Evolutionary conservation across 129 eudicot genomes (phyloP).

Genomic region (Ambrosia trifida): DNA sequence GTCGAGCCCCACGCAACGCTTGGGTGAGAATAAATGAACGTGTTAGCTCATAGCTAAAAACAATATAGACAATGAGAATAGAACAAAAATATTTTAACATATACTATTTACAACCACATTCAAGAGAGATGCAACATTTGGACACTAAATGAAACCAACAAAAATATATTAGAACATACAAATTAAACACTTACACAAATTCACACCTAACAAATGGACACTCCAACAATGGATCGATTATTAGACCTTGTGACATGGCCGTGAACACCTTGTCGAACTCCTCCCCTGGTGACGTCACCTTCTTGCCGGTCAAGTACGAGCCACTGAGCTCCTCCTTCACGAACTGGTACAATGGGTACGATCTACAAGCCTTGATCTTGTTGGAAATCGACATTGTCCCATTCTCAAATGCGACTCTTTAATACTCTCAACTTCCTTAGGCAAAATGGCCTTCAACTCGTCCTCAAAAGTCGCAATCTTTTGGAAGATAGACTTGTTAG

Average conservation of each 20-base stretch:
- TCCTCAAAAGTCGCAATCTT: constrained; percentile 54
- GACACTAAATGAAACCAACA: too few relatives aligned
- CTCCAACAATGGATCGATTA: constrained; percentile 27
- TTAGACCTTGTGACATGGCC: not conserved
- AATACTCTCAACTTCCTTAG: constrained; percentile 21
- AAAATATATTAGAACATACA: too few relatives aligned
- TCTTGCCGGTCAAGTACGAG: constrained; percentile 19
- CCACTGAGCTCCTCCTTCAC: constrained; percentile 11
- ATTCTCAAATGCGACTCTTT: constrained; percentile 4
- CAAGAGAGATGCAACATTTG: too few relatives aligned
- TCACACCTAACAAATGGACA: constrained; percentile 21
- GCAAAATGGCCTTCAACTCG: constrained; percentile 26
- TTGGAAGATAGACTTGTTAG: constrained; percentile 49
- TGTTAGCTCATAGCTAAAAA: not conserved
- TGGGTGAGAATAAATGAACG: not conserved
- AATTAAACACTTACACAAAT: not conserved
- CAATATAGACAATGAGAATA: not conserved
- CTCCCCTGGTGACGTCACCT: constrained; percentile 24
- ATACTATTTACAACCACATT: too few relatives aligned
- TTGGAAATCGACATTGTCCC: constrained; percentile 7
- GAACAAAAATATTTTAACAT: not conserved
- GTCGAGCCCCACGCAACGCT: not conserved
- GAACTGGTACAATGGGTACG: constrained; percentile 23
- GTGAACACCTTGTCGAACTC: constrained; percentile 30
- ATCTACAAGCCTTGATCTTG: constrained; percentile 22